Conservation (phyloP, 345 rosid species). For the Noccaea caerulescens region DNA sequence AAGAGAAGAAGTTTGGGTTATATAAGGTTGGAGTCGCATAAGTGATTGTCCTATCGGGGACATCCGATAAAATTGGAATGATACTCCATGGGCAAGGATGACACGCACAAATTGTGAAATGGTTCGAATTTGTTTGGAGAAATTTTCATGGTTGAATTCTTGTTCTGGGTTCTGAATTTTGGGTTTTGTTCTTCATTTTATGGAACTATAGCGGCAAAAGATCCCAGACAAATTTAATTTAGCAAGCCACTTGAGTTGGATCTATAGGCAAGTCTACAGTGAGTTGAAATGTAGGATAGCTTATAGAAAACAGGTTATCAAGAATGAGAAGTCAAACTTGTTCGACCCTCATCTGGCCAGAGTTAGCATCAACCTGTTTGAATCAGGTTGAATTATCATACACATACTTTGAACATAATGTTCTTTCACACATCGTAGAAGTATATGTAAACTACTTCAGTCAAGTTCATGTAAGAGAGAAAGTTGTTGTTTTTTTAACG, state of each 20-base stretch:
- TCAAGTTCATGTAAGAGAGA: conserved; percentile 6
- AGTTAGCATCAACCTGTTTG: background rate
- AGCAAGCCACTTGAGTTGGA: no score
- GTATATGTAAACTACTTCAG: no score
- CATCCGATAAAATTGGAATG: conserved; percentile 13
- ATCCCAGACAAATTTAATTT: no score
- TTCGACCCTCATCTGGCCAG: background rate
- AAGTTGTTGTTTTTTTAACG: background rate
- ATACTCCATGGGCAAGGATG: background rate
- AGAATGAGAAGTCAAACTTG: background rate
- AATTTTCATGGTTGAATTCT: background rate
- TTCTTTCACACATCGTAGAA: no score
- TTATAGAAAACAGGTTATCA: background rate
- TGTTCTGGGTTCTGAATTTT: background rate
- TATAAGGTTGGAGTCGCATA: background rate
- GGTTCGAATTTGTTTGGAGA: background rate
- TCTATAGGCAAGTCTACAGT: background rate
- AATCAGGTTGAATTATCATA: background rate
- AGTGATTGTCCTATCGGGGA: background rate
- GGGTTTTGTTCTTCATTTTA: background rate
- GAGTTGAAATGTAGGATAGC: background rate
- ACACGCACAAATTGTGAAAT: background rate
- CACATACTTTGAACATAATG: no score
- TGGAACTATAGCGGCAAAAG: no score
- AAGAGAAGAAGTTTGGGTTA: background rate